A percentile compares a stretch with the other conserved stretches of the same genome.
Conservation (phyloP, 2,329 filamentous ascomycete species). For the Fusarium penzigii region DNA sequence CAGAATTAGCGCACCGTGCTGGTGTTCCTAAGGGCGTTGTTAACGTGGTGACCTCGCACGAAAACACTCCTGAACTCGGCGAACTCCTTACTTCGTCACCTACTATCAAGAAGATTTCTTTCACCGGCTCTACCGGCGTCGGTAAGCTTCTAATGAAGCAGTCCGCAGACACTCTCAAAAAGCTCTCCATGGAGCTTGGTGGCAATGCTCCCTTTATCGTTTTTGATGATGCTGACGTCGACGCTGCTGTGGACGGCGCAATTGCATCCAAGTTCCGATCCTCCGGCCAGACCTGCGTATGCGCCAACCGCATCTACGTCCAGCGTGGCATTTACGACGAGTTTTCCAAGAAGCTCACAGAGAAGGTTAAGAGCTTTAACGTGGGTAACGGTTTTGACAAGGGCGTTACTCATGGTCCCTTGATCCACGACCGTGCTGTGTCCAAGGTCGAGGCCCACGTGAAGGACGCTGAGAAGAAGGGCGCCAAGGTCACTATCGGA, state of each 20-base stretch:
- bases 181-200: conserved; percentile 67
- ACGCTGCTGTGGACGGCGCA: conserved; percentile 58
- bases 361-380: conserved; percentile 72
- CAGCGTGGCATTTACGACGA: conserved; percentile 76
- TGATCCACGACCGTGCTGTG: conserved; percentile 83
- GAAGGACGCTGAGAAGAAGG: conserved; percentile 74
- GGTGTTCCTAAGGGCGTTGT: conserved; percentile 59
- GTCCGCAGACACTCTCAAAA: conserved; percentile 66
- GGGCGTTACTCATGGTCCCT: conserved; percentile 74
- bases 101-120: conserved; percentile 59
- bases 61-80: conserved; percentile 69
- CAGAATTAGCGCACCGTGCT: conserved; percentile 67
- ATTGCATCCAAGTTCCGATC: conserved; percentile 42
- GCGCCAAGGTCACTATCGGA: conserved; percentile 72
- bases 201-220: conserved; percentile 69
- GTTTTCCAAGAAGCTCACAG: conserved; percentile 69
- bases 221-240: conserved; percentile 65
- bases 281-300: conserved; percentile 66
- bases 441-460: conserved; percentile 80
- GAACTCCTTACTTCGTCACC: conserved; percentile 46
- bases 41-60: conserved; percentile 31
- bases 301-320: conserved; percentile 78
- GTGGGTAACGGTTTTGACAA: conserved; percentile 74
- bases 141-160: conserved; percentile 62
- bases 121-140: conserved; percentile 66